Conservation (phyloP, 352 stramenopile genomes). For the Globisporangium spinosum region DNA sequence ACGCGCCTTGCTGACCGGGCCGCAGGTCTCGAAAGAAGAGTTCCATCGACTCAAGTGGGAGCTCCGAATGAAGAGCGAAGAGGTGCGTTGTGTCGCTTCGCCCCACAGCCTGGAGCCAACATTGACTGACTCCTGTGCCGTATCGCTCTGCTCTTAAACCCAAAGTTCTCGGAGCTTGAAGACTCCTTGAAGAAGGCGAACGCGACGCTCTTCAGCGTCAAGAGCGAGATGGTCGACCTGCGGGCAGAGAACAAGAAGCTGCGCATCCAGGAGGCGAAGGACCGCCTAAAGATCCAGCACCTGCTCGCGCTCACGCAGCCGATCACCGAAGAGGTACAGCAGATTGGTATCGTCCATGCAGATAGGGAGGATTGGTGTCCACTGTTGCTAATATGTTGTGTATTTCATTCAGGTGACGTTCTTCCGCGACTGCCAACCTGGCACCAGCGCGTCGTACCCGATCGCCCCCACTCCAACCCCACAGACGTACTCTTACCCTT, state of each 20-base stretch:
- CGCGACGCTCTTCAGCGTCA: constrained; percentile 54
- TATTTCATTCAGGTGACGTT: constrained; percentile 50
- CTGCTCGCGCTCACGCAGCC: constrained; percentile 80
- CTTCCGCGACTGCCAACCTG: constrained; percentile 66
- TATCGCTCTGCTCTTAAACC: not conserved
- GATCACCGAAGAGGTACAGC: constrained; percentile 58
- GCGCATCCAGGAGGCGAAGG: constrained; percentile 68
- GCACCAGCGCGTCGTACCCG: constrained; percentile 48
- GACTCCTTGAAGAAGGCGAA: constrained; percentile 52
- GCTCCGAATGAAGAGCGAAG: constrained; percentile 53
- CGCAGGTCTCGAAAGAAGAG: constrained; percentile 73
- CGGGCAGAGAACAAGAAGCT: constrained; percentile 61
- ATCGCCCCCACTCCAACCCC: constrained; percentile 19
- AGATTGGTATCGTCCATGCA: not conserved
- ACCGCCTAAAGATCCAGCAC: constrained; percentile 80
- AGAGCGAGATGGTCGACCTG: constrained; percentile 59
- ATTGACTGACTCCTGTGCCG: not conserved
- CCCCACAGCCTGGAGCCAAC: too few species aligned
- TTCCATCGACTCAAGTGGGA: constrained; percentile 73
- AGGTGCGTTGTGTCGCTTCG: constrained; percentile 30
- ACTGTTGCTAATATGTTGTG: not conserved
- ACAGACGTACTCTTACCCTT: constrained; percentile 59
- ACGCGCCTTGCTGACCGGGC: not conserved
- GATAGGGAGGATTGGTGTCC: not conserved
- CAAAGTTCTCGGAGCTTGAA: constrained; percentile 50